A percentile compares a stretch with the other conserved stretches of the same genome.
Conservation (phyloP, 2,329 filamentous ascomycete genomes). For the Xenoacremonium recifei region DNA sequence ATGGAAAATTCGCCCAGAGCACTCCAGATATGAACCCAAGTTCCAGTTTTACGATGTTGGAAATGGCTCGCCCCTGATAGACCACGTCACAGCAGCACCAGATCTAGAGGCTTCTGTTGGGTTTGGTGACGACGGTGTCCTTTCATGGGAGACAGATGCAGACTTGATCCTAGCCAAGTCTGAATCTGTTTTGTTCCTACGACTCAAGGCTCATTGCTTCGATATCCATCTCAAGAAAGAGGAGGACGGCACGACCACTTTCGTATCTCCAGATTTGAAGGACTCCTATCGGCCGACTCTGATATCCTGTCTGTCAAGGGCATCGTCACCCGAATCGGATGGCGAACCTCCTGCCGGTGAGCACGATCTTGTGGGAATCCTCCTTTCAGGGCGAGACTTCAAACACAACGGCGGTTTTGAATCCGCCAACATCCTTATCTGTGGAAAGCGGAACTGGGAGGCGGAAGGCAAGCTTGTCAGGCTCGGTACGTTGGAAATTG, state of each 20-base stretch:
- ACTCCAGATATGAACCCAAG: conserved; percentile 21
- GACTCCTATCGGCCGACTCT: conserved; percentile 18
- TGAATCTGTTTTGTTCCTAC: conserved; percentile 30
- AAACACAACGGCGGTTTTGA: conserved; percentile 23
- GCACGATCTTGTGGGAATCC: conserved; percentile 25
- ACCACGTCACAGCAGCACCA: conserved; percentile 30
- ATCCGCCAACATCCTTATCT: conserved; percentile 29
- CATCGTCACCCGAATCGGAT: conserved; percentile 12
- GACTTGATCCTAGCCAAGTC: conserved; percentile 27
- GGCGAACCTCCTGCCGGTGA: conserved; percentile 20
- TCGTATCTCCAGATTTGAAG: conserved; percentile 22
- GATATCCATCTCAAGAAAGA: conserved; percentile 25
- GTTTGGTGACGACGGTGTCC: conserved; percentile 31
- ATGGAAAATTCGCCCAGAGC: conserved; percentile 29
- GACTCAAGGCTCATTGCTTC: conserved; percentile 34
- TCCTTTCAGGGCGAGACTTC: conserved; percentile 32
- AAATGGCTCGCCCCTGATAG: conserved; percentile 24
- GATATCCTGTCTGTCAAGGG: conserved; percentile 20
- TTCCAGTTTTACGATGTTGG: conserved; percentile 32
- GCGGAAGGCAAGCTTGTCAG: conserved; percentile 27
- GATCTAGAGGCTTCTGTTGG: conserved; percentile 34
- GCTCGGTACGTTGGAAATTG: conserved; percentile 29
- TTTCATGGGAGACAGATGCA: conserved; percentile 36
- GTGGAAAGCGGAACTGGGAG: conserved; percentile 26
- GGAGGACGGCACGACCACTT: conserved; percentile 10